A percentile compares a stretch with the other conserved stretches of the same genome.
Evolutionary conservation across 2,329 filamentous ascomycete genomes (phyloP).

Genomic region (Lasiodiplodia sp.): DNA sequence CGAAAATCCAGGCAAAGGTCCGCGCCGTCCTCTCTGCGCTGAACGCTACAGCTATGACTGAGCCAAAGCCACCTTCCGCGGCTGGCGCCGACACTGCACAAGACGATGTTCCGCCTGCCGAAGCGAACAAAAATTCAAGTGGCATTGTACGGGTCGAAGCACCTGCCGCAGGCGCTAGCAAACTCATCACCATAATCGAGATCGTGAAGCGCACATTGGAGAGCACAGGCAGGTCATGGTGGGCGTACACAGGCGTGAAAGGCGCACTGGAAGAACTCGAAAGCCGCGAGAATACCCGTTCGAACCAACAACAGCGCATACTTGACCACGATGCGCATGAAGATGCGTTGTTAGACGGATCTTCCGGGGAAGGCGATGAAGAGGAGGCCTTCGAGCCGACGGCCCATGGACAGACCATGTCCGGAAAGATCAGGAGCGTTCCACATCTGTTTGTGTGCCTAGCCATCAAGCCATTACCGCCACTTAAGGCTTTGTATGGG

Average conservation of each 20-base stretch:
- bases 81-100: background rate
- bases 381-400: constrained; percentile 64
- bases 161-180: constrained; percentile 54
- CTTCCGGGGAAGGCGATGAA: constrained; percentile 38
- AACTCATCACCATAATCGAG: constrained; percentile 73
- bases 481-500: constrained; percentile 59
- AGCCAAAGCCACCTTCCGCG: background rate
- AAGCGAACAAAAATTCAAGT: background rate
- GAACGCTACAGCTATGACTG: background rate
- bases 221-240: constrained; percentile 56
- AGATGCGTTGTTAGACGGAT: constrained; percentile 1
- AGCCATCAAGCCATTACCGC: constrained; percentile 60
- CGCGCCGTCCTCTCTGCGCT: constrained; percentile 18
- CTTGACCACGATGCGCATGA: background rate
- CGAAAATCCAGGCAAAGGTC: constrained; percentile 27
- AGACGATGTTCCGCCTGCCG: too few relatives aligned
- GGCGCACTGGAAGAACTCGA: constrained; percentile 36
- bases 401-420: constrained; percentile 56
- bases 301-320: background rate
- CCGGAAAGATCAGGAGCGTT: constrained; percentile 54
- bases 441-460: constrained; percentile 69
- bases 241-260: constrained; percentile 43
- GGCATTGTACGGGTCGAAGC: constrained; percentile 12
- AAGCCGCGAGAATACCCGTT: background rate
- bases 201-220: constrained; percentile 55